A percentile compares a stretch with the other conserved stretches of the same genome.
These are phyloP conservation scores for Arachis hypogaea DNA, from an alignment of 306 rosid genomes.

Conservation along the genomic window DNA sequence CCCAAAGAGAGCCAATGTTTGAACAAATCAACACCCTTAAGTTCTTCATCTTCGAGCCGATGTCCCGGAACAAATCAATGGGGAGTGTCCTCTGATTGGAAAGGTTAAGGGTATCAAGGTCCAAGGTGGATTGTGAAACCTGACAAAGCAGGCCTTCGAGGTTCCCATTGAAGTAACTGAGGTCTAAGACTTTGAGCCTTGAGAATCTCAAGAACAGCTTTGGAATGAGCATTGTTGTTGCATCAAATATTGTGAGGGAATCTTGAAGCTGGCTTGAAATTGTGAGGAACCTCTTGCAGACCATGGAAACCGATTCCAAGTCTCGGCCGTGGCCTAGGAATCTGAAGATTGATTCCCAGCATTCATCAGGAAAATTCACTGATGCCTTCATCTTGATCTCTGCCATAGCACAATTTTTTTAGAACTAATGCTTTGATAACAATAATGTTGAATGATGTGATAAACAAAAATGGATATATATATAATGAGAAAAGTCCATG, in stretches of 20 bases:
- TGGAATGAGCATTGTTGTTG: slow-evolving; percentile 46
- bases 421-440: too few relatives aligned
- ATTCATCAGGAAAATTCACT: slow-evolving; percentile 47
- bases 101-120: slow-evolving; percentile 56
- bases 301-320: slow-evolving; percentile 59
- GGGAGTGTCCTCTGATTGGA: slow-evolving; percentile 57
- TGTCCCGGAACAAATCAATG: slow-evolving; percentile 41
- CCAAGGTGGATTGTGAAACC: slow-evolving; percentile 58
- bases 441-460: background rate
- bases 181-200: slow-evolving; percentile 54
- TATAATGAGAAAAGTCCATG: background rate
- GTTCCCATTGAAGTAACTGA: slow-evolving; percentile 47
- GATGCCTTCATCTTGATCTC: slow-evolving; percentile 15
- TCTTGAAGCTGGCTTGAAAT: slow-evolving; percentile 51
- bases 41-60: slow-evolving; percentile 52
- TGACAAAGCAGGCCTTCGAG: slow-evolving; percentile 47
- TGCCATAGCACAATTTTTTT: background rate
- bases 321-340: slow-evolving; percentile 44
- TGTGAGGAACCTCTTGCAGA: slow-evolving; percentile 65
- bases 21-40: slow-evolving; percentile 63
- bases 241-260: slow-evolving; percentile 45
- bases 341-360: slow-evolving; percentile 66
- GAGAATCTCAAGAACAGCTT: slow-evolving; percentile 55
- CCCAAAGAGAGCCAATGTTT: slow-evolving; percentile 40
- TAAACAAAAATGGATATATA: background rate